Evolutionary conservation across 1,139 yeast species (phyloP).

Genomic region (Starmera stellimalicola): DNA sequence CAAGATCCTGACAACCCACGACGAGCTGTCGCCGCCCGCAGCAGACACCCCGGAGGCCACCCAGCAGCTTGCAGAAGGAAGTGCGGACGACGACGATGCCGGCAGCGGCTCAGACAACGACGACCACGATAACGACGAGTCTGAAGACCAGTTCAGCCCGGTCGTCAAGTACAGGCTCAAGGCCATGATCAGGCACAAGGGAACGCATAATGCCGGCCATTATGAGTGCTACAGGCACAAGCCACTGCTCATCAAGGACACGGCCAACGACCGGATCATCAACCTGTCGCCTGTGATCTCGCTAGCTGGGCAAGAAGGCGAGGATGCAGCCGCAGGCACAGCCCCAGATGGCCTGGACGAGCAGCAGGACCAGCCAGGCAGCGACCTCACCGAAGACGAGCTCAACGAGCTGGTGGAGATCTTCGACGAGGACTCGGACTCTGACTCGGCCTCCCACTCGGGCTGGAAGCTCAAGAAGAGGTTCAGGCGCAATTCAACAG

Average conservation of each 20-base stretch:
- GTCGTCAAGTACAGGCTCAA: slow-evolving; percentile 43
- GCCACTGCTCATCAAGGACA: slow-evolving; percentile 49
- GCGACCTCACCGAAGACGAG: not conserved
- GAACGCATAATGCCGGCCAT: slow-evolving; percentile 86
- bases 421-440: not conserved
- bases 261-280: slow-evolving; percentile 31
- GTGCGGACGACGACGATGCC: slow-evolving; percentile 18
- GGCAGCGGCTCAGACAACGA: slow-evolving; percentile 8
- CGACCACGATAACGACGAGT: slow-evolving; percentile 7
- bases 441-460: too few relatives aligned
- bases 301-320: slow-evolving; percentile 20
- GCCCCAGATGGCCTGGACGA: not conserved
- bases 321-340: slow-evolving; percentile 4
- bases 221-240: slow-evolving; percentile 73
- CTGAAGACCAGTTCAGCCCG: slow-evolving; percentile 12
- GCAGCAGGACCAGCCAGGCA: not conserved
- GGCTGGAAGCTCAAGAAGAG: not conserved
- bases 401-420: not conserved
- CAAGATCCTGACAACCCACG: slow-evolving; percentile 20
- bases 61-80: slow-evolving; percentile 3
- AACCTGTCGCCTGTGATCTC: slow-evolving; percentile 39
- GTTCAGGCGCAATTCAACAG: slow-evolving; percentile 9
- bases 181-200: slow-evolving; percentile 77
- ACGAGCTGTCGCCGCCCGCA: slow-evolving; percentile 18
- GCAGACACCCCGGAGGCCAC: slow-evolving; percentile 14